These are phyloP conservation scores for Scytalidium lignicola DNA, from an alignment of 2,329 filamentous ascomycete genomes.

Conservation along the genomic window DNA sequence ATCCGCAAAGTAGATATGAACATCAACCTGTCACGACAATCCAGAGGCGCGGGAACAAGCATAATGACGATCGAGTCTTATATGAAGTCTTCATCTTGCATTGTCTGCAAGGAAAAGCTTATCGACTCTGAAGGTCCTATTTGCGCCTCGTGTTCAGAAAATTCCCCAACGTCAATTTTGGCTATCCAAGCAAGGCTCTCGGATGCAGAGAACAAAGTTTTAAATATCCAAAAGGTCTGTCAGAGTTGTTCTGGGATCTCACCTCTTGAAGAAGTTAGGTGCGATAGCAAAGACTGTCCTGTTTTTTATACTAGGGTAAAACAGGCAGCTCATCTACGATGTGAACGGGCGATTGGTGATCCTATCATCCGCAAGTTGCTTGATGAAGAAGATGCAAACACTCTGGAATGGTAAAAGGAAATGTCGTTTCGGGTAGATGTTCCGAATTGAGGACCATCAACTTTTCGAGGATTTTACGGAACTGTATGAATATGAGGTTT, in stretches of 20 bases:
- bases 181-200: conserved; percentile 58
- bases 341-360: conserved; percentile 32
- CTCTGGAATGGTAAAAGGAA: conserved; percentile 24
- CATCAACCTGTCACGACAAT: conserved; percentile 23
- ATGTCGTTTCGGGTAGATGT: no score
- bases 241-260: conserved; percentile 71
- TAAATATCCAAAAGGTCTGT: conserved; percentile 67
- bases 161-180: conserved; percentile 56
- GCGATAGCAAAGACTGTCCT: conserved; percentile 87
- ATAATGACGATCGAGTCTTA: conserved; percentile 87
- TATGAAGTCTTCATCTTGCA: conserved; percentile 73
- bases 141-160: conserved; percentile 51
- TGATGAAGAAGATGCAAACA: conserved; percentile 15
- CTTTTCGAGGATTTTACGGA: no score
- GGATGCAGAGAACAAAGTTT: conserved; percentile 56
- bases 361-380: conserved; percentile 37
- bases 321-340: conserved; percentile 44
- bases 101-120: conserved; percentile 58
- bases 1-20: conserved; percentile 47
- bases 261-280: conserved; percentile 72
- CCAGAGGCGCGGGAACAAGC: conserved; percentile 31
- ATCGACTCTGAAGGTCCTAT: conserved; percentile 41
- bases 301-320: conserved; percentile 79
- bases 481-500: no score
- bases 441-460: no score